Percentiles rank a stretch among this genome's conserved stretches.
phyloP scores from a whole-genome alignment of 306 rosid species.

The Fragaria ananassa region DNA sequence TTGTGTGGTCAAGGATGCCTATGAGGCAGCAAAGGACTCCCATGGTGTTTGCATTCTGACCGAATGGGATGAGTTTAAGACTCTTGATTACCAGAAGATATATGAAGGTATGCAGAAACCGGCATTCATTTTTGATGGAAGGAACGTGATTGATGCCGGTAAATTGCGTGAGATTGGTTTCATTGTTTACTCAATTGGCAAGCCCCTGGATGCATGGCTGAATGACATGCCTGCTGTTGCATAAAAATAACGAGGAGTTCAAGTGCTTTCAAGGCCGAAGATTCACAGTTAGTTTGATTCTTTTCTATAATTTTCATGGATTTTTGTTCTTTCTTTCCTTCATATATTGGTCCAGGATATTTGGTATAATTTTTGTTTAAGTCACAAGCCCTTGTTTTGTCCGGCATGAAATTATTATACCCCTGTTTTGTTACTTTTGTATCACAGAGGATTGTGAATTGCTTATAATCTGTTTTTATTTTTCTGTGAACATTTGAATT shows the following conservation, averaged over 20 bases:
- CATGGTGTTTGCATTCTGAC: constrained; percentile 84
- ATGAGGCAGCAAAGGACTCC: constrained; percentile 80
- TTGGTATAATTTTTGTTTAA: constrained; percentile 42
- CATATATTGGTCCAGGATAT: constrained; percentile 35
- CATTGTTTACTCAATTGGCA: constrained; percentile 85
- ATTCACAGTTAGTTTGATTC: constrained; percentile 43
- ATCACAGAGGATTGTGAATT: constrained; percentile 11
- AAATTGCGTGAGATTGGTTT: constrained; percentile 84
- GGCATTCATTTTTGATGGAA: constrained; percentile 81
- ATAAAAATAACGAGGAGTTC: constrained; percentile 34
- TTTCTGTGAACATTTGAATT: neutral
- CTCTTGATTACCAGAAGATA: constrained; percentile 71
- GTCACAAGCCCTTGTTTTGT: constrained; percentile 42
- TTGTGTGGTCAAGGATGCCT: constrained; percentile 76
- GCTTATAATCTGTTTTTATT: neutral
- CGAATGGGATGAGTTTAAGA: constrained; percentile 95
- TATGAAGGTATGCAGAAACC: constrained; percentile 85
- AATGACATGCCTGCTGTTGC: constrained; percentile 95
- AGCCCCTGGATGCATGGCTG: constrained; percentile 87
- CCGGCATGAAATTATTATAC: constrained; percentile 29
- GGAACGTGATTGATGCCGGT: constrained; percentile 50
- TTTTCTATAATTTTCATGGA: constrained; percentile 30
- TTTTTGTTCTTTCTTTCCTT: constrained; percentile 27
- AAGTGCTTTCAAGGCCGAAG: constrained; percentile 23
- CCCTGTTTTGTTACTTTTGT: constrained; percentile 27